Conservation (phyloP, 2,329 filamentous ascomycete species). For the Paraconiothyrium sp. region DNA sequence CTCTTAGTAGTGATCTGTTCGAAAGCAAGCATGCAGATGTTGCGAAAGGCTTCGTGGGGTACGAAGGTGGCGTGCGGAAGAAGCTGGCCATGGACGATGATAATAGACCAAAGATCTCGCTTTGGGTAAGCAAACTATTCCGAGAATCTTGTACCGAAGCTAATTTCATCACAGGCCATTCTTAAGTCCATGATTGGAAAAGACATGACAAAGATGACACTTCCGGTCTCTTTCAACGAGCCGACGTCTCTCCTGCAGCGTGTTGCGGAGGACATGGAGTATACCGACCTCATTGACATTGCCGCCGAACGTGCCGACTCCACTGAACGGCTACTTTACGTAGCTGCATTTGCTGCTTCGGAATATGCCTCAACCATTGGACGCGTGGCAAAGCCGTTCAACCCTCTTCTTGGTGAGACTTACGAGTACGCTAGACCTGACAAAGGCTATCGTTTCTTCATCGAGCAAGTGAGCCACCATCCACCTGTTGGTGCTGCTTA, state of each 20-base stretch:
- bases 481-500: constrained; percentile 92
- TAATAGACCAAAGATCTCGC: constrained; percentile 89
- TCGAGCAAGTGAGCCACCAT: constrained; percentile 98
- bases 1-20: constrained; percentile 57
- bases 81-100: constrained; percentile 90
- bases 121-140: constrained; percentile 76
- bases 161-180: constrained; percentile 72
- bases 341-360: constrained; percentile 93
- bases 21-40: constrained; percentile 70
- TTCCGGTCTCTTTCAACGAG: constrained; percentile 98
- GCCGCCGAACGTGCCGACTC: constrained; percentile 87
- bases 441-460: constrained; percentile 97
- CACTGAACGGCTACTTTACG: constrained; percentile 90
- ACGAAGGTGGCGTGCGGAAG: constrained; percentile 85
- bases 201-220: constrained; percentile 99
- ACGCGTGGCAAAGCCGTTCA: constrained; percentile 97
- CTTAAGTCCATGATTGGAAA: constrained; percentile 99
- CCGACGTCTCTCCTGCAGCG: constrained; percentile 94
- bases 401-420: constrained; percentile 93
- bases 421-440: constrained; percentile 96
- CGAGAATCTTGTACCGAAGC: not conserved
- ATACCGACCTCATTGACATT: constrained; percentile 88
- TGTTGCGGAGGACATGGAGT: constrained; percentile 98
- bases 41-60: constrained; percentile 81
- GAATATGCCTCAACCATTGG: constrained; percentile 98